Evolutionary conservation across 2,329 filamentous ascomycete species (phyloP), one percentile per base, ranked within the genome.

Genomic region (Hymenoscyphus occultus): DNA sequence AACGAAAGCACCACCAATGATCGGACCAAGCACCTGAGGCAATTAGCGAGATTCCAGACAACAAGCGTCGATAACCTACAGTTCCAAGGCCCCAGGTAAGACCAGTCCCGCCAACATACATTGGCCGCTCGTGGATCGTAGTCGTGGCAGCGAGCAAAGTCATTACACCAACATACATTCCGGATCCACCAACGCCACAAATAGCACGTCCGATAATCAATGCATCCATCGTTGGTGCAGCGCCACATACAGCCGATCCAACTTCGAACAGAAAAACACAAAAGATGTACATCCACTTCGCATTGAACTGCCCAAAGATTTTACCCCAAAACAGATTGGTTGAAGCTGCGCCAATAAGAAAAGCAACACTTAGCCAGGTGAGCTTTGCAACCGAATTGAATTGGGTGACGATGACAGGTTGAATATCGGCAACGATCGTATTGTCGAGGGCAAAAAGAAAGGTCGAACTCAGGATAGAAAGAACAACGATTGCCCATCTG

Each of bases 171-270:
- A 76, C 76, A 59, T 81, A 82, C 71, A 81, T 77, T 6, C 80
- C 82, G 2, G 72, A 71, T 0, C 80, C 81, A 1, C 81, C 80
- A n/a, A 78, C 69, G 42, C 81, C 82, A 56, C 77, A 76, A 39
- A 82, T 74, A 16, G 76, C 79, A 5, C 81, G 76, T 3, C 81
- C 81, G 12, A 81, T 71, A 63, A 85, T 84, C 14, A 85, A 68
- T 22, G 79, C 79, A 64, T 78, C 70, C 74, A 77, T 77, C 14
- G 62, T 74, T 9, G 76, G 75, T 13, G 77, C 76, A 6, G 72
- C 71, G 31, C 74, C 76, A 61, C 76, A 78, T 12, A 78, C 48
- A 0, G 74, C 72, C 2, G 74, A 76, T 3, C 77, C 76, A 14
- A 76, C 65, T 60, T 74, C 73, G 32, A 75, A 75, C 13, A 75